Conservation (phyloP, 495 filamentous ascomycete species). For the Hypoxylon perforatum region DNA sequence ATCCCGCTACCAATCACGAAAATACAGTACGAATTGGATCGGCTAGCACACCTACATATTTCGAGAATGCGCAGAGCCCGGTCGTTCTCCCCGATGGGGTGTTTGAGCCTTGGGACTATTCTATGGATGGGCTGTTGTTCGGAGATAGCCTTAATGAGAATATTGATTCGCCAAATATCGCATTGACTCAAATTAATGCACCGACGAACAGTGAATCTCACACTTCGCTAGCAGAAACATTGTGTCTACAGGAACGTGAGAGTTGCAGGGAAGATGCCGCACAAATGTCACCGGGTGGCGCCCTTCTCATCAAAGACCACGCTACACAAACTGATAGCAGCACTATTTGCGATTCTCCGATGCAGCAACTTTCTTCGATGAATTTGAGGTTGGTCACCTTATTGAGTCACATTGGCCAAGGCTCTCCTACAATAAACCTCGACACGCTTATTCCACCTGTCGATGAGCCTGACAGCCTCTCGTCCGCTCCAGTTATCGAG, state of each 20-base stretch:
- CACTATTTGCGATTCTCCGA: too few relatives aligned
- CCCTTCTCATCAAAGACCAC: too few relatives aligned
- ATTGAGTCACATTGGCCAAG: slow-evolving; percentile 13
- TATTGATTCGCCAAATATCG: too few relatives aligned
- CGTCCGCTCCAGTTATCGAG: slow-evolving; percentile 16
- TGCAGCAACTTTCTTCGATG: slow-evolving; percentile 31
- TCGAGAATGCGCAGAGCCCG: background rate
- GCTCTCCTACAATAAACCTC: slow-evolving; percentile 15
- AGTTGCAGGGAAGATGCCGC: too few relatives aligned
- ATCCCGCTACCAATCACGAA: background rate
- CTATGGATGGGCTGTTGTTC: slow-evolving; percentile 10
- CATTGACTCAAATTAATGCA: too few relatives aligned
- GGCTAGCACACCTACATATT: background rate
- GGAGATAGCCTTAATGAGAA: slow-evolving; percentile 1
- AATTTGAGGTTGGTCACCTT: slow-evolving; percentile 26
- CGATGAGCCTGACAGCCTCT: slow-evolving; percentile 1
- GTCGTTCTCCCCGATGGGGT: background rate
- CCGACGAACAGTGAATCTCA: background rate
- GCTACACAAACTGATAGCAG: too few relatives aligned
- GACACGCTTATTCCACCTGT: slow-evolving; percentile 14
- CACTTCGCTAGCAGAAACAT: background rate
- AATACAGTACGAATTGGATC: too few relatives aligned
- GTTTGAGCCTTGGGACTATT: slow-evolving; percentile 3
- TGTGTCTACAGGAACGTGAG: too few relatives aligned
- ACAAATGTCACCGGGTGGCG: too few relatives aligned